Percentiles rank a stretch among this genome's conserved stretches.
Conservation (phyloP, 2,329 filamentous ascomycete species). For the Ophiostoma sp. region DNA sequence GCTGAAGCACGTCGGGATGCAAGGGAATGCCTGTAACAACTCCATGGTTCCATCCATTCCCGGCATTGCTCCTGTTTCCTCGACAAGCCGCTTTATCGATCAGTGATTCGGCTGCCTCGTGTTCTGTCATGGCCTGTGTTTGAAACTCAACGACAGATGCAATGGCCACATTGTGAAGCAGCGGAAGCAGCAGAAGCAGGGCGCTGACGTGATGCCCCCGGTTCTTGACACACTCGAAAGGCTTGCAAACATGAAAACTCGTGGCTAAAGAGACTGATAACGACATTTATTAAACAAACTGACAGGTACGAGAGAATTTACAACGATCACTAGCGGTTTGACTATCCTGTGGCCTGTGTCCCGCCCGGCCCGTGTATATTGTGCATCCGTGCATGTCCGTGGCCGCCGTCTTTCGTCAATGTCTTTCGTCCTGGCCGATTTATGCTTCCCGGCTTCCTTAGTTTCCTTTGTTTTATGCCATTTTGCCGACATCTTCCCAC, state of each 20-base stretch:
- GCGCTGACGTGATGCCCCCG: neutral
- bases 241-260: neutral
- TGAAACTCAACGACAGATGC: neutral
- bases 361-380: neutral
- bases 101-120: neutral
- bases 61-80: neutral
- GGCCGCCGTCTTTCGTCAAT: too few species aligned
- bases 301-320: too few species aligned
- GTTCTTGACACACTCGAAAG: too few species aligned
- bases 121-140: neutral
- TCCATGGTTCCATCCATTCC: neutral
- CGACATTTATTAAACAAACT: too few species aligned
- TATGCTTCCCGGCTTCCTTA: too few species aligned
- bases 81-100: neutral
- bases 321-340: neutral
- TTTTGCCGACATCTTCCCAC: too few species aligned
- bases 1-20: neutral
- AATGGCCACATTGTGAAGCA: neutral
- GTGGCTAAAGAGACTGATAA: neutral
- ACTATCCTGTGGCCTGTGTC: neutral
- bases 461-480: too few species aligned
- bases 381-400: neutral
- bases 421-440: too few species aligned
- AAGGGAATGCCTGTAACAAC: neutral
- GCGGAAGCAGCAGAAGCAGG: neutral